Evolutionary conservation across 495 filamentous ascomycete species (phyloP).

Genomic region (Neohortaea acidophila): DNA sequence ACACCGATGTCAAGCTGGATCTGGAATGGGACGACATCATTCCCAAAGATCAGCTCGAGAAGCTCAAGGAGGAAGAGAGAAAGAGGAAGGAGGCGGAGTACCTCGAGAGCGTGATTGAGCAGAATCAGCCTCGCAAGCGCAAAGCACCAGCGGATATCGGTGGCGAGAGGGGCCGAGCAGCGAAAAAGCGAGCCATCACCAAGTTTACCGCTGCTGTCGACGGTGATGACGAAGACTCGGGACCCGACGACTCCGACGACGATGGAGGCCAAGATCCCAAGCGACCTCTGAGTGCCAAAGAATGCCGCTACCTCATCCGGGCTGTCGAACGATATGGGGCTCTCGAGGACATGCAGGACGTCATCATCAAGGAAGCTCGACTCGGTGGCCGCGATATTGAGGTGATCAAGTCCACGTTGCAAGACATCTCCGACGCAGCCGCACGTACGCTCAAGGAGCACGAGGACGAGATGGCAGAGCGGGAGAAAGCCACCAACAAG

Average conservation of each 20-base stretch:
- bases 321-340: constrained; percentile 79
- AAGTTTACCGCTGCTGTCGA: constrained; percentile 41
- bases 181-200: constrained; percentile 80
- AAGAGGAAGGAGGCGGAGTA: constrained; percentile 68
- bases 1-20: constrained; percentile 87
- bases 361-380: constrained; percentile 71
- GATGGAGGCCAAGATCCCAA: constrained; percentile 51
- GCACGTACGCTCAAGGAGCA: constrained; percentile 56
- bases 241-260: constrained; percentile 40
- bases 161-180: constrained; percentile 64
- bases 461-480: constrained; percentile 37
- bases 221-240: constrained; percentile 40
- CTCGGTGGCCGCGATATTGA: constrained; percentile 64
- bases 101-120: constrained; percentile 65
- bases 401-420: constrained; percentile 52
- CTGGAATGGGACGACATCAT: constrained; percentile 97
- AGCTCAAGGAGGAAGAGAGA: constrained; percentile 77
- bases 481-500: constrained; percentile 55
- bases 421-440: constrained; percentile 60
- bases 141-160: constrained; percentile 50
- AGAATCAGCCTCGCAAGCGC: constrained; percentile 74
- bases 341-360: constrained; percentile 69
- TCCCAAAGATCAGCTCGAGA: constrained; percentile 75
- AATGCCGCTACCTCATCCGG: constrained; percentile 75
- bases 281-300: constrained; percentile 73